Base-by-base conservation (phyloP, 2,329 filamentous ascomycete genomes). In the Thermomyces lanuginosus region DNA sequence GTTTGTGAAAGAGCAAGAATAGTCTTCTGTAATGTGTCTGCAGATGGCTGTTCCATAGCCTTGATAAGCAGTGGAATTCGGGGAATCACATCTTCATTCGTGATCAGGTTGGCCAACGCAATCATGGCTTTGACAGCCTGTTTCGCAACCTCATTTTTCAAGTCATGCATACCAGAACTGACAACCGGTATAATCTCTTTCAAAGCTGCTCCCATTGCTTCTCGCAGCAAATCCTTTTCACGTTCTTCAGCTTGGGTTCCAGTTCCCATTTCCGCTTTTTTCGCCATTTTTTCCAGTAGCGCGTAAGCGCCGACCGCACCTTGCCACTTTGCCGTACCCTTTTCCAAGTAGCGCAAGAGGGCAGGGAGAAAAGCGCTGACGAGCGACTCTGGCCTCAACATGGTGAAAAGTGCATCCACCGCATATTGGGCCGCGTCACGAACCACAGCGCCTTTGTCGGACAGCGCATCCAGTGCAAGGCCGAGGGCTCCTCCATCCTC, bases 1-100 rank as follows among this genome's bases (percentile, higher is more conserved):
- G 89, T 98, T 60, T 92, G 82, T 3, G 84, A 93, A 23, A 98
- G 66, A 23, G 84, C 89, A 48, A 93, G 89, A 38, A 98, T 95
- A 16, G 89, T 84, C 63, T 93, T 93, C 51, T 92, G 81, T 30
- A 91, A 67, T 15, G 77, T 82, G 53, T 91, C 73, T 8, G 79
- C 65, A 7, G 82, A 92, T 4, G 89, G 89, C 43, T 93, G 75
- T 52, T 93, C 81, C 76, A 98, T 93, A 25, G 82, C 80, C 50
- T 91, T 82, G 54, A 98, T 75, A 25, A 98, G 68, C 3, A 95
- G 72, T 5, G 86, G 83, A 44, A 98, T 84, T 44, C 83, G 72
- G 24, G 86, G 84, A 13, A 78, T 76, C 29, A 98, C 84, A 53
- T 98, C 89, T 60, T 98, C 89, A 63, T 98, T 98, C 48, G 83